Evolutionary conservation across 2,329 filamentous ascomycete genomes (phyloP).

Genomic region (Eutypa lata): DNA sequence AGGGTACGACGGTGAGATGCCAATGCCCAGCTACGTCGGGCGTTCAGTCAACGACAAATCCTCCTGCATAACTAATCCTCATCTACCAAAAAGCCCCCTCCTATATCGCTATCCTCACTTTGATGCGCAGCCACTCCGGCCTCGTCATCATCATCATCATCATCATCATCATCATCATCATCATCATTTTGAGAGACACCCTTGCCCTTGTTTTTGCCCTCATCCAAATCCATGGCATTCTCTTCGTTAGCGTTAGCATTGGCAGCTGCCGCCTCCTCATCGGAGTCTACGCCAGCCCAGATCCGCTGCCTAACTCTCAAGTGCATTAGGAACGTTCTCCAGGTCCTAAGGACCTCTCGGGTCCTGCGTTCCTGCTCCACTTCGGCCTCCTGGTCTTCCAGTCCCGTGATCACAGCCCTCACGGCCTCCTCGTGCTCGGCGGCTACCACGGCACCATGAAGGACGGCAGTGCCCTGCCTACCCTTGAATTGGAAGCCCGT

Average conservation of each 20-base stretch:
- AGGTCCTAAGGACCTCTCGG: constrained; percentile 60
- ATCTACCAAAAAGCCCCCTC: constrained; percentile 41
- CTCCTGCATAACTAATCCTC: constrained; percentile 35
- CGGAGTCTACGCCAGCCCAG: constrained; percentile 53
- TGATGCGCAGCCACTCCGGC: constrained; percentile 37
- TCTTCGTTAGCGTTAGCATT: constrained; percentile 10
- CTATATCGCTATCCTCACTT: constrained; percentile 37
- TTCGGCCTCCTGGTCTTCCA: constrained; percentile 64
- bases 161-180: constrained; percentile 23
- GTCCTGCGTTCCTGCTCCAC: constrained; percentile 62
- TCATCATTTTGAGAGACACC: constrained; percentile 33
- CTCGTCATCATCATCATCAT: constrained; percentile 20
- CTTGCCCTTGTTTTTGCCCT: constrained; percentile 15
- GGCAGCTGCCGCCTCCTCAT: constrained; percentile 35
- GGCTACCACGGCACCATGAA: constrained; percentile 76
- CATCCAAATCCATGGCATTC: constrained; percentile 29
- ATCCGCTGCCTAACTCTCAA: constrained; percentile 74
- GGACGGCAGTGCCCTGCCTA: constrained; percentile 78
- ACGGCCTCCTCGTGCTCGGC: constrained; percentile 70
- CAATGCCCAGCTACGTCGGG: background rate
- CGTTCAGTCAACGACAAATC: constrained; percentile 39
- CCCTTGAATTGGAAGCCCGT: constrained; percentile 88
- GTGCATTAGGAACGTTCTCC: constrained; percentile 75
- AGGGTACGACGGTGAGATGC: too few relatives aligned
- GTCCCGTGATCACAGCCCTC: constrained; percentile 61